These are phyloP conservation scores for Ogataea trehaloabstinens DNA, from an alignment of 805 yeast genomes.

Conservation along the genomic window DNA sequence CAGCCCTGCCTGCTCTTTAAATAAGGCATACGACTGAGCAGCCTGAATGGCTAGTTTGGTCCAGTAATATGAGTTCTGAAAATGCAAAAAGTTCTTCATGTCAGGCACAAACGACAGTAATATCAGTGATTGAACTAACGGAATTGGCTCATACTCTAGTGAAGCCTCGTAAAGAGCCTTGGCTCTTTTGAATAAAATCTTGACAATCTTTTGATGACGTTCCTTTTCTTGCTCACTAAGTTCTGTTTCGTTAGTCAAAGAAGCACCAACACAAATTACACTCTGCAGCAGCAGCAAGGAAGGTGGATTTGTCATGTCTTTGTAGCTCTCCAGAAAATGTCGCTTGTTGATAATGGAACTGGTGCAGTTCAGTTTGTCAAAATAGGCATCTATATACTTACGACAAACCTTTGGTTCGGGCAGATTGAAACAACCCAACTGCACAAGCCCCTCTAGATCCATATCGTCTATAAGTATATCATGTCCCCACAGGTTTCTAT, in stretches of 20 bases:
- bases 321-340: slow-evolving; percentile 55
- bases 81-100: slow-evolving; percentile 4
- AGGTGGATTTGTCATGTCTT: slow-evolving; percentile 55
- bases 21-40: slow-evolving; percentile 70
- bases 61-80: slow-evolving; percentile 66
- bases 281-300: slow-evolving; percentile 60
- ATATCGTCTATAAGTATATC: slow-evolving; percentile 28
- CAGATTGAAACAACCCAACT: slow-evolving; percentile 66
- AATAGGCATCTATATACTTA: slow-evolving; percentile 58
- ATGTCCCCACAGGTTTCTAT: slow-evolving; percentile 11
- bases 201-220: slow-evolving; percentile 9
- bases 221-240: slow-evolving; percentile 48
- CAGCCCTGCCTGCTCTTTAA: slow-evolving; percentile 5
- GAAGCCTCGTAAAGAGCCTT: slow-evolving; percentile 66
- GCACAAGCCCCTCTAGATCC: slow-evolving; percentile 60
- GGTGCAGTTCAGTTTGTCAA: slow-evolving; percentile 60
- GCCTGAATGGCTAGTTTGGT: slow-evolving; percentile 64
- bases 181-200: slow-evolving; percentile 37
- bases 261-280: slow-evolving; percentile 63
- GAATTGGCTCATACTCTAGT: slow-evolving; percentile 61
- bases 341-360: slow-evolving; percentile 64
- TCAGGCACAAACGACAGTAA: slow-evolving; percentile 12
- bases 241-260: slow-evolving; percentile 53
- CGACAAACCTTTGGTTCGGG: slow-evolving; percentile 63
- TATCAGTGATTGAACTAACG: slow-evolving; percentile 11